Percentiles rank a stretch among this genome's conserved stretches.
phyloP scores from a whole-genome alignment of 371 early-diverging fungal genomes.

The Umbelopsis sp. region DNA sequence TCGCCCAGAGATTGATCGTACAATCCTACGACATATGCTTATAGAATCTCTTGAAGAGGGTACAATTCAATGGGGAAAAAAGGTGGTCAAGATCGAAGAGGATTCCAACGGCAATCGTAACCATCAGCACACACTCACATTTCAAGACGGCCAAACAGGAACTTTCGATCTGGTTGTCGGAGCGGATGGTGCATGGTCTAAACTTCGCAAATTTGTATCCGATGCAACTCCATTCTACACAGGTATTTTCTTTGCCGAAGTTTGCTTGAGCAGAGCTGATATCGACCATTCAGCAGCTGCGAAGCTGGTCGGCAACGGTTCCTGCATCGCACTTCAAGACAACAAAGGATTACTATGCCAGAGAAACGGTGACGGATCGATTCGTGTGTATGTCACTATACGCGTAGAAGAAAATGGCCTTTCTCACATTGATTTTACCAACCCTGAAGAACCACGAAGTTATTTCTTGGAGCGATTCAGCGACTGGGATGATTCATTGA shows the following conservation, averaged over 20 bases:
- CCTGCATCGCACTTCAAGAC: constrained; percentile 24
- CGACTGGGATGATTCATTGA: constrained; percentile 29
- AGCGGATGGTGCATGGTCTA: constrained; percentile 57
- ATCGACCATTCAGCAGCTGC: constrained; percentile 23
- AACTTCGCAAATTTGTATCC: constrained; percentile 36
- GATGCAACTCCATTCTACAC: constrained; percentile 35
- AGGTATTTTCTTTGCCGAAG: constrained; percentile 36
- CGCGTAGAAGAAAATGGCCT: constrained; percentile 26
- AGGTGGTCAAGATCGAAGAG: constrained; percentile 23
- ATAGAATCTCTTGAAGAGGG: constrained; percentile 29
- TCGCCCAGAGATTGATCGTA: constrained; percentile 44
- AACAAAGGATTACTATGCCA: constrained; percentile 33
- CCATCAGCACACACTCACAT: constrained; percentile 22
- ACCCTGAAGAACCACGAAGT: background rate
- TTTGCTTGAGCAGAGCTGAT: constrained; percentile 30
- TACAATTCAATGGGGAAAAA: constrained; percentile 35
- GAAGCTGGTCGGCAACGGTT: constrained; percentile 32
- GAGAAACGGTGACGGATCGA: constrained; percentile 24
- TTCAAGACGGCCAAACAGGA: constrained; percentile 25
- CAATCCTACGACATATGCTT: constrained; percentile 31
- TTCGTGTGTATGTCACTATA: constrained; percentile 33
- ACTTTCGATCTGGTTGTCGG: constrained; percentile 45
- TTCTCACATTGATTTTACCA: constrained; percentile 24
- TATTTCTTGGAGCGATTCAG: constrained; percentile 21
- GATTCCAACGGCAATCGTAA: constrained; percentile 1